Percentiles rank a stretch among this genome's conserved stretches.
phyloP scores from a whole-genome alignment of 441 rosid genomes.

The Arabidopsis lyrata region DNA sequence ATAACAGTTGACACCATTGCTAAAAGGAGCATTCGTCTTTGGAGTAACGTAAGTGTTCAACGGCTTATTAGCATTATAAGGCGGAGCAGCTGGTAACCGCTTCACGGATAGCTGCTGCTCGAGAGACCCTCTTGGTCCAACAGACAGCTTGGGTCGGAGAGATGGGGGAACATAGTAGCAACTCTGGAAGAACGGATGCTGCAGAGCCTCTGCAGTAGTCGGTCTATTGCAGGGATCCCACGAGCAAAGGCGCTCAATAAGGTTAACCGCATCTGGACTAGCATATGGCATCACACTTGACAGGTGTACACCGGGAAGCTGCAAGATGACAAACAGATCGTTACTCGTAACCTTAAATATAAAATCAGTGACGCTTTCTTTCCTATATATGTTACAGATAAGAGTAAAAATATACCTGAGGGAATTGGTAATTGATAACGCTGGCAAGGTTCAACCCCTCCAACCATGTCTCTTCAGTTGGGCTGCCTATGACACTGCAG shows the following conservation, averaged over 20 bases:
- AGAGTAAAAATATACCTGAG: conserved; percentile 48
- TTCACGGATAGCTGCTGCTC: conserved; percentile 56
- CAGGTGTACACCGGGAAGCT: conserved; percentile 71
- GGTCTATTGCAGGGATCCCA: conserved; percentile 97
- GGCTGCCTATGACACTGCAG: conserved; percentile 87
- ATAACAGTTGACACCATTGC: conserved; percentile 54
- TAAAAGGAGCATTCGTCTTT: conserved; percentile 54
- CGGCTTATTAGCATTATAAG: conserved; percentile 58
- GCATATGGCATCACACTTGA: conserved; percentile 75
- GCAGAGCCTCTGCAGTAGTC: conserved; percentile 82
- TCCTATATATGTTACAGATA: background rate
- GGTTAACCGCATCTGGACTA: conserved; percentile 74
- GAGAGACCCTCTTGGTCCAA: conserved; percentile 58
- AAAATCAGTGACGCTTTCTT: background rate
- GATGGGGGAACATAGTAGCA: conserved; percentile 93
- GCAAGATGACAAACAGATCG: conserved; percentile 40
- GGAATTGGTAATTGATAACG: conserved; percentile 78
- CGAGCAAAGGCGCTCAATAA: conserved; percentile 84
- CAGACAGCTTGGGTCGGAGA: conserved; percentile 64
- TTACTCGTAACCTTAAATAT: conserved; percentile 9
- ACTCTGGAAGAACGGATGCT: conserved; percentile 94
- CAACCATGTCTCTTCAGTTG: conserved; percentile 78
- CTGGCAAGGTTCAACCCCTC: conserved; percentile 90
- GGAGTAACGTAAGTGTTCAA: conserved; percentile 51
- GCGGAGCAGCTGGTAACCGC: conserved; percentile 53